Percentiles rank a stretch among this genome's conserved stretches.
phyloP scores from a whole-genome alignment of 257 asterid species.

The Gardenia jasminoides region DNA sequence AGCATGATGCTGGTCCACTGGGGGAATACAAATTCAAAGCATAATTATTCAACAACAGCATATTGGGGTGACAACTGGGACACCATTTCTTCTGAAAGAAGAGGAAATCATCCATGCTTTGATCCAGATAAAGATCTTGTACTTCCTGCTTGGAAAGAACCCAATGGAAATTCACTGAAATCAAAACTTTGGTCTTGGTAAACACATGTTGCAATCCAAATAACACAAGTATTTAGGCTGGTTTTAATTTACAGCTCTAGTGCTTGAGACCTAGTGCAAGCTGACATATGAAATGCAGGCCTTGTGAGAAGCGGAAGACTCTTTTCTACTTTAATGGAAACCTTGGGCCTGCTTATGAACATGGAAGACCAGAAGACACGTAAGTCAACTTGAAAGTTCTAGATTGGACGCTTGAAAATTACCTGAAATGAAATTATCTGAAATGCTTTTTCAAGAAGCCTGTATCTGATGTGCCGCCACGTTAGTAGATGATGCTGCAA shows the following conservation, averaged over 20 bases:
- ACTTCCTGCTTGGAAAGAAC: slow-evolving; percentile 94
- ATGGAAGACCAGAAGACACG: slow-evolving; percentile 94
- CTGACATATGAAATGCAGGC: slow-evolving; percentile 48
- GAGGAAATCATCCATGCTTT: slow-evolving; percentile 90
- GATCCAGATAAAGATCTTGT: slow-evolving; percentile 94
- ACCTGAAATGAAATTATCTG: slow-evolving; percentile 18
- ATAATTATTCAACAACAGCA: slow-evolving; percentile 91
- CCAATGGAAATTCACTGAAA: slow-evolving; percentile 57
- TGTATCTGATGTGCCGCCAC: not conserved
- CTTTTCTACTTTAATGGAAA: slow-evolving; percentile 94
- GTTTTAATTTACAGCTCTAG: slow-evolving; percentile 1
- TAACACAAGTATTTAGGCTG: not conserved
- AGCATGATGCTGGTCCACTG: slow-evolving; percentile 98
- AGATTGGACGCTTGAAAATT: slow-evolving; percentile 9
- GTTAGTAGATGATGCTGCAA: not conserved
- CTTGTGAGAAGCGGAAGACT: slow-evolving; percentile 67
- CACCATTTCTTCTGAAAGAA: slow-evolving; percentile 61
- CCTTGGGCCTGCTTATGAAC: slow-evolving; percentile 80
- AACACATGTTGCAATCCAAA: not conserved
- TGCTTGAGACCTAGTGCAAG: slow-evolving; percentile 8
- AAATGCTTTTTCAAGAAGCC: not conserved
- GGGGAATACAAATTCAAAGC: slow-evolving; percentile 93
- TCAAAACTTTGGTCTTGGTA: slow-evolving; percentile 78
- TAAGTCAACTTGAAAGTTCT: slow-evolving; percentile 40
- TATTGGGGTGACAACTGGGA: slow-evolving; percentile 88